Evolutionary conservation across 805 yeast genomes (phyloP).

Genomic region (Pichia ethanolica): DNA sequence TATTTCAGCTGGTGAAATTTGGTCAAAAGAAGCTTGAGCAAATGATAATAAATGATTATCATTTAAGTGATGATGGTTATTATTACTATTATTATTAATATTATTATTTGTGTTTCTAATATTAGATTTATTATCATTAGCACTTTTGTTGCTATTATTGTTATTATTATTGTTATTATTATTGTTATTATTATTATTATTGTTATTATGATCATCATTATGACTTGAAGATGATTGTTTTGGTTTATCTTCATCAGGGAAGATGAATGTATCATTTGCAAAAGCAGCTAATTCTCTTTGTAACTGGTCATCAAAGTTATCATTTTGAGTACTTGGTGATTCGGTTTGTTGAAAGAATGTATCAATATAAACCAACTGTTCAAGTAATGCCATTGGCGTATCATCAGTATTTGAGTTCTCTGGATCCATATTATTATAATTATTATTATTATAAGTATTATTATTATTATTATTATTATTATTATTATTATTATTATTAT

Average conservation of each 20-base stretch:
- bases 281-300: conserved; percentile 70
- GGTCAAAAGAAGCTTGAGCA: conserved; percentile 10
- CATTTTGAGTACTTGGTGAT: conserved; percentile 11
- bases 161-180: conserved; percentile 1
- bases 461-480: neutral
- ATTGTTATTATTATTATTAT: neutral
- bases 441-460: neutral
- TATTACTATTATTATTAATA: neutral
- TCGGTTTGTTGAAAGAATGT: conserved; percentile 53
- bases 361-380: conserved; percentile 75
- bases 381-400: conserved; percentile 45
- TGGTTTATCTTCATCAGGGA: conserved; percentile 77
- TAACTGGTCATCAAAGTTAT: conserved; percentile 42
- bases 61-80: neutral
- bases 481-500: no score
- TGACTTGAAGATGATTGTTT: conserved; percentile 16
- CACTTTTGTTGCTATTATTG: neutral
- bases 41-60: conserved; percentile 9
- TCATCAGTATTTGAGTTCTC: conserved; percentile 18
- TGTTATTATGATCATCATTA: neutral
- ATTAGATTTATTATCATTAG: neutral
- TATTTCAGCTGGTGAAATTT: conserved; percentile 9
- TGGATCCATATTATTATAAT: neutral
- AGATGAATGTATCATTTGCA: conserved; percentile 73
- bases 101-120: neutral